phyloP scores from a whole-genome alignment of 352 stramenopile genomes.

The Lagenidium sp. region DNA sequence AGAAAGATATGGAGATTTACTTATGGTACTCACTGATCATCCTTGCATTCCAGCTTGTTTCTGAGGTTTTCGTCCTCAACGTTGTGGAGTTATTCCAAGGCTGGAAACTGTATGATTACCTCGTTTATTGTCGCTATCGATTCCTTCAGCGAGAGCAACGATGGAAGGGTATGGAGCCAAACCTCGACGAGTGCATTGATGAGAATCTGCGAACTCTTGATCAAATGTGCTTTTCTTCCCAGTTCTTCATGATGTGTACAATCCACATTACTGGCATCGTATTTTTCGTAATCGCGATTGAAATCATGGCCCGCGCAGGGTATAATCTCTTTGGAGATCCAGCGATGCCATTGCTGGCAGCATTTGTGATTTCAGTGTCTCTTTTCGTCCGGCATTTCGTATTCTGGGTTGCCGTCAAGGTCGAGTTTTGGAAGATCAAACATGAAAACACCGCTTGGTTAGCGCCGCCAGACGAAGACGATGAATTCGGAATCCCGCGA shows the following conservation, averaged over 20 bases:
- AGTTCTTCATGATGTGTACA: constrained; percentile 98
- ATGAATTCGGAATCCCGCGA: constrained; percentile 87
- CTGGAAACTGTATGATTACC: constrained; percentile 98
- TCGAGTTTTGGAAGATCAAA: constrained; percentile 95
- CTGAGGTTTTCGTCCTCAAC: constrained; percentile 94
- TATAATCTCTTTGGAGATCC: constrained; percentile 97
- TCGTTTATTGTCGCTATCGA: constrained; percentile 93
- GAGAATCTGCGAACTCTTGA: constrained; percentile 93
- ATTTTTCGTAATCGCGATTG: constrained; percentile 92
- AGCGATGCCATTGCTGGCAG: constrained; percentile 76
- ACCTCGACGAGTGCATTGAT: constrained; percentile 96
- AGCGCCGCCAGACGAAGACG: constrained; percentile 77
- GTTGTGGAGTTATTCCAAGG: constrained; percentile 95
- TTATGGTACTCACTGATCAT: constrained; percentile 94
- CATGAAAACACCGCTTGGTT: constrained; percentile 96
- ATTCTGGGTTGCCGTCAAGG: constrained; percentile 75
- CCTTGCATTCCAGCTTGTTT: constrained; percentile 91
- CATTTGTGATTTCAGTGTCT: constrained; percentile 52
- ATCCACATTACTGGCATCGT: constrained; percentile 92
- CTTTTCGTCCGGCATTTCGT: constrained; percentile 57
- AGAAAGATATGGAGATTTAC: constrained; percentile 98
- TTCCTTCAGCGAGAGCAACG: constrained; percentile 94
- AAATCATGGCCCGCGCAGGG: constrained; percentile 93
- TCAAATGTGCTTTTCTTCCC: constrained; percentile 96
- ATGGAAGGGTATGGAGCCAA: constrained; percentile 96